These are phyloP conservation scores for Dipodascus albidus DNA, from an alignment of 805 yeast species.

Conservation along the genomic window DNA sequence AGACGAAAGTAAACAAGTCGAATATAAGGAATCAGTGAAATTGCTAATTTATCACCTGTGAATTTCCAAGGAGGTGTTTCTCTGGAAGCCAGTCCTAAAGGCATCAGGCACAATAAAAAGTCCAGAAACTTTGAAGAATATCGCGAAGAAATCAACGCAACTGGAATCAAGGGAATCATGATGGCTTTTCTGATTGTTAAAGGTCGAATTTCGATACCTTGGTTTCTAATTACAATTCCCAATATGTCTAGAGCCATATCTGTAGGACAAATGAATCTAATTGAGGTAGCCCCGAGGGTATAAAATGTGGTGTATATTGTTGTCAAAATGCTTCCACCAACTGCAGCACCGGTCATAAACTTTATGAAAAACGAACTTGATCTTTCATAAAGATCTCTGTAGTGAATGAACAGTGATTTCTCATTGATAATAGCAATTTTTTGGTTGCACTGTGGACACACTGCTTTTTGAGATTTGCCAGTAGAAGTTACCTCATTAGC, in stretches of 20 bases:
- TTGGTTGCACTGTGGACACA: slow-evolving; percentile 25
- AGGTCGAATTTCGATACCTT: slow-evolving; percentile 8
- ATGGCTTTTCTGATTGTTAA: slow-evolving; percentile 12
- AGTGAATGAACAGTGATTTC: slow-evolving; percentile 10
- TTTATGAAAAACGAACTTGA: slow-evolving; percentile 9
- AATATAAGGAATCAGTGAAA: slow-evolving; percentile 13
- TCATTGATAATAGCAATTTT: slow-evolving; percentile 14
- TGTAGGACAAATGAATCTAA: slow-evolving; percentile 20
- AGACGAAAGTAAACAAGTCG: slow-evolving; percentile 10
- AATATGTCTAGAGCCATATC: slow-evolving; percentile 16
- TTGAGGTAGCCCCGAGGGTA: slow-evolving; percentile 19
- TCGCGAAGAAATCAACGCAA: slow-evolving; percentile 14
- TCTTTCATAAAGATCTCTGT: slow-evolving; percentile 13
- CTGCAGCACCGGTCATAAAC: slow-evolving; percentile 10
- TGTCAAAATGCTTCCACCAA: slow-evolving; percentile 10
- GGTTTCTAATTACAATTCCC: slow-evolving; percentile 13
- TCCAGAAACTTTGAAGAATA: slow-evolving; percentile 10
- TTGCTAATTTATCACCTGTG: slow-evolving; percentile 13
- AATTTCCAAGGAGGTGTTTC: slow-evolving; percentile 13
- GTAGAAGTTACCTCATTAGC: slow-evolving; percentile 20
- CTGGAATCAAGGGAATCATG: slow-evolving; percentile 18
- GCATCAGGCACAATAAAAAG: slow-evolving; percentile 9
- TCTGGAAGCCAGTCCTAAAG: slow-evolving; percentile 12
- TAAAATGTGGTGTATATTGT: slow-evolving; percentile 18
- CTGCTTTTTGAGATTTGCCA: slow-evolving; percentile 7